phyloP scores from a whole-genome alignment of 106 monocot genomes.

The Amphibolis antarctica region DNA sequence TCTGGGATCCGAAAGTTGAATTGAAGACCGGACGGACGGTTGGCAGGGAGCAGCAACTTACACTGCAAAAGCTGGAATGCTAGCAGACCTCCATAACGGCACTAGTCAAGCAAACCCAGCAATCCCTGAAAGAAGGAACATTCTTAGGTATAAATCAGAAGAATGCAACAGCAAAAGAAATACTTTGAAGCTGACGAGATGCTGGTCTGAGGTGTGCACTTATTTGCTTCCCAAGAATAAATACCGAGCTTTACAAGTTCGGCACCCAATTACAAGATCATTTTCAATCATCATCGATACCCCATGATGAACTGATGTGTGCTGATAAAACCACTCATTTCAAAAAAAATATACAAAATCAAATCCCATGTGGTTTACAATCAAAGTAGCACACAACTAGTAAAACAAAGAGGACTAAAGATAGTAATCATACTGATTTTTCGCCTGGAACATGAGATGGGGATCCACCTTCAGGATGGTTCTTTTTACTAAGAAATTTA shows the following conservation, averaged over 20 bases:
- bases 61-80: too few species aligned
- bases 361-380: not conserved
- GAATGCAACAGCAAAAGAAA: not conserved
- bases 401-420: not conserved
- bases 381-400: not conserved
- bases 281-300: too few species aligned
- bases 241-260: not conserved
- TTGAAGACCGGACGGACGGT: too few species aligned
- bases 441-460: constrained; percentile 27
- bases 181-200: not conserved
- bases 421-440: constrained; percentile 17
- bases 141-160: not conserved
- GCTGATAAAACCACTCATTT: not conserved
- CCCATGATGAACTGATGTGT: too few species aligned
- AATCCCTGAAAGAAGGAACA: constrained; percentile 2
- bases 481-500: constrained; percentile 32
- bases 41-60: not conserved
- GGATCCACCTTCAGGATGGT: constrained; percentile 26
- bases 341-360: not conserved
- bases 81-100: not conserved
- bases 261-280: not conserved
- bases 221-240: not conserved
- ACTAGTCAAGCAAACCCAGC: constrained; percentile 1
- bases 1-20: too few species aligned
- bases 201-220: not conserved